Evolutionary conservation across 2,329 filamentous ascomycete genomes (phyloP).

Genomic region (Pezizomycotina sp.): DNA sequence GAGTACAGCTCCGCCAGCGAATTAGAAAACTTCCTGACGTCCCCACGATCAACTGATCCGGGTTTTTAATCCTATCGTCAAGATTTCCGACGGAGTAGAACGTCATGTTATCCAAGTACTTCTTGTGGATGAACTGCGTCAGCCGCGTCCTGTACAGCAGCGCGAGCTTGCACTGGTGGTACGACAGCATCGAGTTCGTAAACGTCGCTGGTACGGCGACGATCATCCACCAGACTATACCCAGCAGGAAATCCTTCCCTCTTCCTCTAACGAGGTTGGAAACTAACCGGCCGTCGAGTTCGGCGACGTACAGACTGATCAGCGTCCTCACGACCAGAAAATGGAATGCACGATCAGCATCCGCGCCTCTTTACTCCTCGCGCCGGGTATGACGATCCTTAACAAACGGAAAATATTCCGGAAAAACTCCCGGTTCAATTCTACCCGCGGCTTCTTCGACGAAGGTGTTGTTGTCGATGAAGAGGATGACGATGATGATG

Average conservation of each 20-base stretch:
- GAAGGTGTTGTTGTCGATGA: constrained; percentile 24
- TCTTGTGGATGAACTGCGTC: constrained; percentile 87
- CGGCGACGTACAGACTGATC: constrained; percentile 87
- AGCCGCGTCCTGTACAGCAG: constrained; percentile 82
- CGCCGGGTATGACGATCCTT: constrained; percentile 77
- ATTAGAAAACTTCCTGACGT: constrained; percentile 91
- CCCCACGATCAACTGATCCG: constrained; percentile 95
- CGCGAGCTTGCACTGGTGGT: constrained; percentile 88
- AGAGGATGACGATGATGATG: constrained; percentile 17
- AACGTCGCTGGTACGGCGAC: constrained; percentile 93
- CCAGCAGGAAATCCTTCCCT: constrained; percentile 72
- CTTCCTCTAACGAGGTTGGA: constrained; percentile 83
- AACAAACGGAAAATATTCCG: constrained; percentile 60
- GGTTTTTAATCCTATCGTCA: constrained; percentile 95
- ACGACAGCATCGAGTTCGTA: constrained; percentile 96
- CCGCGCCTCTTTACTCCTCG: constrained; percentile 72
- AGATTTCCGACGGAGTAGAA: constrained; percentile 93
- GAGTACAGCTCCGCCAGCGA: constrained; percentile 89
- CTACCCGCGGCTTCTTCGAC: constrained; percentile 58
- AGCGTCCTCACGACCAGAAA: constrained; percentile 82
- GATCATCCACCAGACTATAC: constrained; percentile 95
- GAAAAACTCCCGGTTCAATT: constrained; percentile 78
- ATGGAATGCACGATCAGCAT: constrained; percentile 80
- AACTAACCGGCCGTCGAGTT: constrained; percentile 84
- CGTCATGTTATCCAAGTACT: constrained; percentile 91